Base-by-base conservation (phyloP, 192 early-diverging fungal species). In the Coemansia pectinata region DNA sequence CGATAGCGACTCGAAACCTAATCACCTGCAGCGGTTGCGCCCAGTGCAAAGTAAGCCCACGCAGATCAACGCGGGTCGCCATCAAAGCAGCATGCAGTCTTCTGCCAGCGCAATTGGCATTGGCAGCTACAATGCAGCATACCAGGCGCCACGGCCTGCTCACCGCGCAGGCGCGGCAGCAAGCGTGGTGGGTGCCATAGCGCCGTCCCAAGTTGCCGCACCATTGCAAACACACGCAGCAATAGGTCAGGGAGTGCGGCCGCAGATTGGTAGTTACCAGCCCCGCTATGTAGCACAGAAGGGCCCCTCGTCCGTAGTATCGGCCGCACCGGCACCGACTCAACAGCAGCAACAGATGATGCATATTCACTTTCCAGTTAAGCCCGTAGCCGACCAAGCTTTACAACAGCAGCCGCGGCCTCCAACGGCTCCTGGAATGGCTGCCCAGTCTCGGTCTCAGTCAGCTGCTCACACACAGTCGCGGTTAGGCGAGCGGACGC, bases 51-150 rank as follows among this genome's bases (percentile, higher is more conserved):
- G 42, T 21, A 73, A 69, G 64, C 38, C 50, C 23, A 40, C 66
- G 1, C 71, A 79, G 59, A n/a, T 48, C 27, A 36, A 64, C 47
- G 65, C 67, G 9, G 60, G 52, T n/a, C 68, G 77, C 44, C 45
- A 17, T n/a, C 68, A 53, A 34, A 53, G 53, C 25, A 73, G 52
- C 63, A 67, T 74, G 21, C 71, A 76, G 25, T 83, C 81, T 19
- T 78, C 81, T 8, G 81, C 69, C 25, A 83, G 81, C 34, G 81
- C 81, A 17, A 75, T 83, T 48, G 81, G 81, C 27, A 67, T 83
- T 65, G 76, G 81, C 40, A 78, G 76, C 66, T 78, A 77, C 57
- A 75, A 62, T 23, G 31, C 66, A 5, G 47, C 62, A 12, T 67
- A 73, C 17, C 79, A 76, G 72, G 53, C 71, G 33, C 50, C 69